Evolutionary conservation across 306 rosid genomes (phyloP).

Genomic region (Rubus idaeus): DNA sequence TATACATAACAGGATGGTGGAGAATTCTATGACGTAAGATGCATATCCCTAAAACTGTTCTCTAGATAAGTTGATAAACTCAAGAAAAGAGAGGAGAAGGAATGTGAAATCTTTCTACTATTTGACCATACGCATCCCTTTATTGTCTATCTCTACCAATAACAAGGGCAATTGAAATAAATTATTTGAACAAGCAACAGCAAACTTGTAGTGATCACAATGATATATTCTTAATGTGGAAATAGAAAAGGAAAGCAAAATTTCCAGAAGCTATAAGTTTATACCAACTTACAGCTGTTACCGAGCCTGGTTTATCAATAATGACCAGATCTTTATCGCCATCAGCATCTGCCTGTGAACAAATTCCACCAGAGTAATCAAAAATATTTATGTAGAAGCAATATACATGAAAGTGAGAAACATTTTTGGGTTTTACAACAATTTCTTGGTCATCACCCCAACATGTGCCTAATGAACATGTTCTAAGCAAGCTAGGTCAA

Average conservation of each 20-base stretch:
- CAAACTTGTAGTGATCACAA: neutral
- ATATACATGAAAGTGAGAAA: conserved; percentile 1
- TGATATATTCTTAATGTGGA: neutral
- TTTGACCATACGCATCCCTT: neutral
- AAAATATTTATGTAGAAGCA: conserved; percentile 4
- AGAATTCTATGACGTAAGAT: neutral
- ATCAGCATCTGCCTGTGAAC: conserved; percentile 53
- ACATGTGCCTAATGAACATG: conserved; percentile 4
- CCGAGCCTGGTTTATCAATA: conserved; percentile 36
- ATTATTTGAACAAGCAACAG: neutral
- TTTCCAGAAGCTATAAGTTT: neutral
- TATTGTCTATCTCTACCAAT: neutral
- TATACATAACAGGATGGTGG: neutral
- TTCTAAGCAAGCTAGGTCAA: conserved; percentile 24
- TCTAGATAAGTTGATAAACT: neutral
- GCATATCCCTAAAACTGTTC: neutral
- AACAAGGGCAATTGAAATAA: neutral
- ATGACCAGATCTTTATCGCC: conserved; percentile 44
- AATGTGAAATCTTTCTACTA: neutral
- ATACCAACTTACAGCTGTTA: conserved; percentile 48
- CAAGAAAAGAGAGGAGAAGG: neutral
- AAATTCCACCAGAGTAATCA: conserved; percentile 25
- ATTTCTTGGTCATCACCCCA: conserved; percentile 3
- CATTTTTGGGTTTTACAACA: neutral
- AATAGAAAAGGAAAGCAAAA: neutral